Evolutionary conservation across 164 flowering plant genomes (phyloP), one percentile per base, ranked within the genome.

Genomic region (Amborella trichopoda): DNA sequence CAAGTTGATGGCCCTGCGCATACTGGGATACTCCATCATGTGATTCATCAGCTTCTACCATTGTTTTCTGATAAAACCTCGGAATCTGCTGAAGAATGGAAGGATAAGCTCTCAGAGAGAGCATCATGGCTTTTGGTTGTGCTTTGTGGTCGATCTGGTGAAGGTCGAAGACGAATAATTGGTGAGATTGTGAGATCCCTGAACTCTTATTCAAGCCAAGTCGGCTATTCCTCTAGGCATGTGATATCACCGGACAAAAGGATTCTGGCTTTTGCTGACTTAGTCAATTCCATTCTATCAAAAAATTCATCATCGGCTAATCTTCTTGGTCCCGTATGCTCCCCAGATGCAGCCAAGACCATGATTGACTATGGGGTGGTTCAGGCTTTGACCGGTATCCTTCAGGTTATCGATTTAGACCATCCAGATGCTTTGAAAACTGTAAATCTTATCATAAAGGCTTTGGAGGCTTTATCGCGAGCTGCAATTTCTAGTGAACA

Each of bases 401-500:
- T 90, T 60, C 72, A 80, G 65, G 80, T 70, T 43, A 60, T 86
- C 55, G 97, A 90, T 67, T 56, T 90, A 65, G 94, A 90, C 61
- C 91, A 86, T 58, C 94, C 94, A 49, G 84, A 86, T 59, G 80
- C 91, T 52, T 77, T 89, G 2, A 81, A 80, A 74, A 53, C 65
- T 69, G 83, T 74, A 36, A 90, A 73, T 69, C 78, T 79, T 42
- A 72, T 83, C 19, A 70, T 90, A 17, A 90, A 90, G 68, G 71
- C 83, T 48, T 71, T 90, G 61, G 97, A 86, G 55, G 72, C 74
- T 62, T 61, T 90, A 38, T 81, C 97, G 50, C 68, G 91, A 62
- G 95, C 85, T 63, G 97, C 94, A 27, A 85, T 84, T 83, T 75
- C 84, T 50, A 68, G 71, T 67, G 88, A 80, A 56, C 97, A 75